phyloP scores from a whole-genome alignment of 1,139 yeast genomes.

The Debaryomyces fabryi region DNA sequence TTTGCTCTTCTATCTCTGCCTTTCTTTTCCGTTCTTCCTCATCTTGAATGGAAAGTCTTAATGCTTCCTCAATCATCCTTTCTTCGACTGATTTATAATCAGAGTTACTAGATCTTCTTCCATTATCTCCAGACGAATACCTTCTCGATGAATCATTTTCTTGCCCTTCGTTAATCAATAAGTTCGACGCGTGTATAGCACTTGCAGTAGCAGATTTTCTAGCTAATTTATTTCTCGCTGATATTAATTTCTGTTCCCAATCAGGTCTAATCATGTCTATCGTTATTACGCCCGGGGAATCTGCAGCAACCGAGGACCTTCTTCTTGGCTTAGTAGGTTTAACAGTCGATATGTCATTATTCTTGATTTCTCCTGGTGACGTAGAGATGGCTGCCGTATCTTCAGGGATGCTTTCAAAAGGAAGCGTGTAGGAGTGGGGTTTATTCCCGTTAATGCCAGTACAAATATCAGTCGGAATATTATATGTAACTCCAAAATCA shows the following conservation, averaged over 20 bases:
- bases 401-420: conserved; percentile 15
- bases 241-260: conserved; percentile 76
- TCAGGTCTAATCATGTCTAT: conserved; percentile 87
- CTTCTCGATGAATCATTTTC: conserved; percentile 19
- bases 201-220: conserved; percentile 92
- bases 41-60: conserved; percentile 70
- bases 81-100: conserved; percentile 55
- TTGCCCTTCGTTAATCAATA: conserved; percentile 42
- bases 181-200: conserved; percentile 84
- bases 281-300: conserved; percentile 68
- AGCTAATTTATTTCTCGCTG: conserved; percentile 78
- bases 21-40: conserved; percentile 56
- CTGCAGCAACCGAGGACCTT: conserved; percentile 57
- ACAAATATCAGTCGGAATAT: conserved; percentile 56
- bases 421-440: conserved; percentile 38
- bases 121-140: conserved; percentile 10
- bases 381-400: conserved; percentile 16
- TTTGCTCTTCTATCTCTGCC: conserved; percentile 18
- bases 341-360: not conserved
- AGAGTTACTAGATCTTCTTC: conserved; percentile 18
- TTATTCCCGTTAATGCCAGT: conserved; percentile 56
- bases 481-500: conserved; percentile 82
- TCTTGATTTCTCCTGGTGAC: conserved; percentile 11
- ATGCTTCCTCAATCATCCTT: conserved; percentile 82
- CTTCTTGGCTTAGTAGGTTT: conserved; percentile 21